Conservation (phyloP, 257 asterid species). For the Solanum piurae region DNA sequence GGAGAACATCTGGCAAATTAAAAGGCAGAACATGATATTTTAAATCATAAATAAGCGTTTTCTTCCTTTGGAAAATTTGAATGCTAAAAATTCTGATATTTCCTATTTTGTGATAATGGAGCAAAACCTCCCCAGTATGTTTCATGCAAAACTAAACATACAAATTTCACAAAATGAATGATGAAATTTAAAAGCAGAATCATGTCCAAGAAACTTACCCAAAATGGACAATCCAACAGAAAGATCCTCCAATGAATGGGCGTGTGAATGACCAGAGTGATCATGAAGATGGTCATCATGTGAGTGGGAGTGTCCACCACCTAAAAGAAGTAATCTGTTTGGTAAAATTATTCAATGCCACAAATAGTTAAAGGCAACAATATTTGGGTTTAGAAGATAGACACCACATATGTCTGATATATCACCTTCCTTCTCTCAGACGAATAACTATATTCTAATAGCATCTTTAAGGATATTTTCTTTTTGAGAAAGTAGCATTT, state of each 20-base stretch:
- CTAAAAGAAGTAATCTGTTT: slow-evolving; percentile 25
- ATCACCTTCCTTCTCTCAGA: background rate
- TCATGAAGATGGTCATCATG: slow-evolving; percentile 54
- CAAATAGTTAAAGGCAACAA: background rate
- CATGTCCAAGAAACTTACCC: slow-evolving; percentile 36
- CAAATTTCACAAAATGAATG: background rate
- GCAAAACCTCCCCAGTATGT: background rate
- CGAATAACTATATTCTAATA: background rate
- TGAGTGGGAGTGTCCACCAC: slow-evolving; percentile 78
- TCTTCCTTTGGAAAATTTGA: background rate
- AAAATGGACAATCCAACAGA: slow-evolving; percentile 76
- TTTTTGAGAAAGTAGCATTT: no score
- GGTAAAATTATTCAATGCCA: background rate
- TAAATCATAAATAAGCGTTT: background rate
- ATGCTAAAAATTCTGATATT: background rate
- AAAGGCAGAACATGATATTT: background rate
- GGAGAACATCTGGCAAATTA: background rate
- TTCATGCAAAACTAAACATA: background rate
- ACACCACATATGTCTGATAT: no score
- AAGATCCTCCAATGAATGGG: slow-evolving; percentile 86
- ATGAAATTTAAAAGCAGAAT: background rate
- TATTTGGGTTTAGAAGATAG: no score
- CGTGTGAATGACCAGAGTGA: slow-evolving; percentile 57
- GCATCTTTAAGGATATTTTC: background rate
- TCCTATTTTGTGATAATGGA: background rate